These are phyloP conservation scores for Quercus gilva DNA, from an alignment of 306 rosid species.

Conservation along the genomic window DNA sequence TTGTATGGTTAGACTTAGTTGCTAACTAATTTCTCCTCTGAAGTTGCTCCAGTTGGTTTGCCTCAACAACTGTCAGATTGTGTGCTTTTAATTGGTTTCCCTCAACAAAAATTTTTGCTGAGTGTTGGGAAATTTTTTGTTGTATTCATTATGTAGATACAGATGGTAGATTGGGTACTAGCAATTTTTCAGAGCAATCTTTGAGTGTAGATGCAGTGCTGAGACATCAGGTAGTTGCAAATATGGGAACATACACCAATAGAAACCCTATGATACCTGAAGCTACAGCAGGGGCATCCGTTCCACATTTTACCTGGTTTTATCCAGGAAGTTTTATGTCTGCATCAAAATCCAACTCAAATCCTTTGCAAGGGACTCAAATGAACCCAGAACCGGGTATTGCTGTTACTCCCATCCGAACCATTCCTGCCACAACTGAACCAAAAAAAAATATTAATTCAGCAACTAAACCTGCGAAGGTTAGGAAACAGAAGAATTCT, in stretches of 20 bases:
- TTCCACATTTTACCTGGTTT: constrained; percentile 25
- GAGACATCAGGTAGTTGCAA: background rate
- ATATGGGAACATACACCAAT: constrained; percentile 22
- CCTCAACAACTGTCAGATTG: background rate
- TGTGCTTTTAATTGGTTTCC: background rate
- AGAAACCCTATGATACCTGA: constrained; percentile 16
- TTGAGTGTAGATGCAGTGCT: background rate
- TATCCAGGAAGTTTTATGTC: constrained; percentile 14
- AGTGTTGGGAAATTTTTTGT: background rate
- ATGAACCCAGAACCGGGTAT: constrained; percentile 1
- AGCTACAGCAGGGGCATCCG: constrained; percentile 1
- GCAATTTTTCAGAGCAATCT: background rate
- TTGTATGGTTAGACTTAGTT: background rate
- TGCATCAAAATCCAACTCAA: constrained; percentile 1
- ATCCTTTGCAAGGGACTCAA: constrained; percentile 10
- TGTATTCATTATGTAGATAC: background rate
- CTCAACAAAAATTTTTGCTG: background rate
- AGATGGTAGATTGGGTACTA: background rate
- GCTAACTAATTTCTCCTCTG: background rate
- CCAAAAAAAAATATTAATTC: background rate
- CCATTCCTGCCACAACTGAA: background rate
- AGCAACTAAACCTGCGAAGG: background rate
- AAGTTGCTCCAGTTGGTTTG: background rate
- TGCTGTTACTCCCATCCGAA: constrained; percentile 6
- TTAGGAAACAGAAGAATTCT: background rate